phyloP scores from a whole-genome alignment of 2,329 filamentous ascomycete species.

The Lecanosticta acicola region DNA sequence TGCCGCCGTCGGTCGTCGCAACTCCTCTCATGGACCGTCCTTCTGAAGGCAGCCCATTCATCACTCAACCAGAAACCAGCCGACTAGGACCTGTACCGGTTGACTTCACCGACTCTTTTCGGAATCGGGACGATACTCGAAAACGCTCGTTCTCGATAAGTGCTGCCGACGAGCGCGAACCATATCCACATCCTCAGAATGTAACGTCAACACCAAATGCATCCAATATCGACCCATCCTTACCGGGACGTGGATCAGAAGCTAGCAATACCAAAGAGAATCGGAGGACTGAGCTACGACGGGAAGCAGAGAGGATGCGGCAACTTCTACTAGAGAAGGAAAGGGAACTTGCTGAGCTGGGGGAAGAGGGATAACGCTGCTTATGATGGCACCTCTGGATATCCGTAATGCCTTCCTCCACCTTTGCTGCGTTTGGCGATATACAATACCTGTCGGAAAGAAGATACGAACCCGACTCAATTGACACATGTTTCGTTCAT shows the following conservation, averaged over 20 bases:
- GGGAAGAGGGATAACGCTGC: constrained; percentile 11
- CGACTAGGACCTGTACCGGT: constrained; percentile 30
- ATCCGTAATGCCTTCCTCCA: too few species aligned
- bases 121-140: constrained; percentile 34
- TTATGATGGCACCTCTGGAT: too few species aligned
- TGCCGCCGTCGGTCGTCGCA: constrained; percentile 47
- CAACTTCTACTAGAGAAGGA: constrained; percentile 68
- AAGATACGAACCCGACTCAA: background rate
- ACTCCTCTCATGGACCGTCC: constrained; percentile 1
- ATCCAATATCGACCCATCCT: constrained; percentile 31
- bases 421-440: background rate
- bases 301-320: constrained; percentile 71
- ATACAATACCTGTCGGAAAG: background rate
- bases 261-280: constrained; percentile 47
- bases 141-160: constrained; percentile 62
- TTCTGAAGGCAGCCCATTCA: constrained; percentile 9
- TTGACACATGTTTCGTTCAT: background rate
- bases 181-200: constrained; percentile 21
- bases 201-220: constrained; percentile 10
- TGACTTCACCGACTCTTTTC: constrained; percentile 34
- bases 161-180: constrained; percentile 10
- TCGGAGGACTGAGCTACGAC: constrained; percentile 59
- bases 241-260: constrained; percentile 32
- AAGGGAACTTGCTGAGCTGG: constrained; percentile 55
- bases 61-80: constrained; percentile 16